Base-by-base conservation (phyloP, 1,139 yeast genomes). In the Kluyveromyces marxianus region DNA sequence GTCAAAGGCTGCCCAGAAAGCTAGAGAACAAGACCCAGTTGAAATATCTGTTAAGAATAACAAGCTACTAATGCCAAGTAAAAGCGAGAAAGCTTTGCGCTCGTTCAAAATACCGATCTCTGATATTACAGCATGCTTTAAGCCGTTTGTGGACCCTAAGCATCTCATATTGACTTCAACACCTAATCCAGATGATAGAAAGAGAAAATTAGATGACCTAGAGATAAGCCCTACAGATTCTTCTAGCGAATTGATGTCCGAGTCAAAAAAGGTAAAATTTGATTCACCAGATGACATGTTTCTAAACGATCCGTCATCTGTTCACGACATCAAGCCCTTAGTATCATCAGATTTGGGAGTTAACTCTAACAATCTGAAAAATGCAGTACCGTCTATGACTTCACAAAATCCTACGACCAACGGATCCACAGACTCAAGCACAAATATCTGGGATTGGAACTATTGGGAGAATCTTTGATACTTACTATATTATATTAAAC, bases 1-100 rank as follows among this genome's bases (percentile, higher is more conserved):
- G 3, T 54, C 60, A 3, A 63, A 92, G 42, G 60, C 63, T 10
- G 56, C 57, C 4, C 64, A 60, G 43, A 57, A 61, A 41, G 57
- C 51, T 2, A 56, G 63, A 43, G 67, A 62, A 42, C 63, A 57
- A 41, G 68, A 64, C 37, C 50, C 54, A 7, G 57, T 62, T 4
- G 50, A 53, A 6, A 46, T 58, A 7, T 43, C 48, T 24, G 51
- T 62, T 35, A 55, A 48, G 32, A 53, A 57, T 38, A 57, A 57
- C 39, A 61, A 53, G 39, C 42, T 63, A 25, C 38, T 62, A 1
- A 58, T 63, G 62, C 50, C 53, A 28, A 59, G 64, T 42, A 63
- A 60, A 48, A 44, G 48, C 7, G 49, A 50, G 25, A 52, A 53
- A 7, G 37, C 34, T 7, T 31, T 46, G 14, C 53, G 52, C 25